Evolutionary conservation across 371 early-diverging fungal species (phyloP), one percentile per base, ranked within the genome.

Genomic region (Globomyces sp.): DNA sequence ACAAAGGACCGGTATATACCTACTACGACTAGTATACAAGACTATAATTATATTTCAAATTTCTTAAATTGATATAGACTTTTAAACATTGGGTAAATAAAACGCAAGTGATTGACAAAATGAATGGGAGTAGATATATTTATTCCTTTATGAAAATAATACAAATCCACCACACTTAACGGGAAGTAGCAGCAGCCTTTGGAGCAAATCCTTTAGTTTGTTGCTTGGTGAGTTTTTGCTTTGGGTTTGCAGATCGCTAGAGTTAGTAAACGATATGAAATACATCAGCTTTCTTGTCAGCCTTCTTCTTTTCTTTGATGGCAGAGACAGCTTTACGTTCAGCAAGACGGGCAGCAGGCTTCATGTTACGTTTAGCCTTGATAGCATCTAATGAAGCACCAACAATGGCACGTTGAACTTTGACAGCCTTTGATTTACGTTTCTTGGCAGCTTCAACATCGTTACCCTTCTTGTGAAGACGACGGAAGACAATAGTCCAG

Each of bases 401-500:
- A 71, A 90, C 96, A 74, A 98, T 84, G 69, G 92, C 95, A 84
- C 98, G 94, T 81, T 93, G 92, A 81, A 86, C 89, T 91, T 98
- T 96, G 81, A 96, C 74, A 64, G 90, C 84, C 75, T 91, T 89
- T 79, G 92, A 91, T 69, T 92, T 87, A 77, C 94, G 90, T 92
- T 95, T 98, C 92, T 95, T 95, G 83, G 92, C 78, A 59, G 88
- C 86, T 84, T 95, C 96, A 80, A 93, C 94, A 75, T 90, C 90
- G 80, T 93, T 87, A 81, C 95, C 98, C 93, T 98, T 98, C 90
- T 93, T 93, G 91, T 96, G 92, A 78, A 94, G 86, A 82, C 93
- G 93, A 81, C 98, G 93, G 93, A 89, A 96, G 74, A 95, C 90
- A 48, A 87, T 84, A 63, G 98, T 96, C 98, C 98, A 98, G 84